Conservation (phyloP, 2,329 filamentous ascomycete species). For the Pseudocercospora eumusae region DNA sequence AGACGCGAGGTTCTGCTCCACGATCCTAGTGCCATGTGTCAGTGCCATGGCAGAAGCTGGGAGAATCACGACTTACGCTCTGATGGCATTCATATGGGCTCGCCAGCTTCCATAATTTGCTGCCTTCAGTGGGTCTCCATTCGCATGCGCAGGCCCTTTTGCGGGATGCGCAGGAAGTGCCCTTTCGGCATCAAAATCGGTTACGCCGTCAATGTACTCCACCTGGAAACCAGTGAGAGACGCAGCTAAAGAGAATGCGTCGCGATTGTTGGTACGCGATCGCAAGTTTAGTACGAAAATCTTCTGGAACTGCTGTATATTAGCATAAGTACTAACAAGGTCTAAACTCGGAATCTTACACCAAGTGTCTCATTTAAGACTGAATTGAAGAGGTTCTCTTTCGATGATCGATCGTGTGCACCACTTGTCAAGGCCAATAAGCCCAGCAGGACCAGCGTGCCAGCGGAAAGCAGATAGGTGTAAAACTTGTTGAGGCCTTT, state of each 20-base stretch:
- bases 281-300: slow-evolving; percentile 56
- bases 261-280: slow-evolving; percentile 52
- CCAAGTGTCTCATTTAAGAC: slow-evolving; percentile 22
- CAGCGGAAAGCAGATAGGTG: neutral
- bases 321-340: neutral
- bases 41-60: too few species aligned
- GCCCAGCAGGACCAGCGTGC: neutral
- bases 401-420: neutral
- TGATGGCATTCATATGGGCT: slow-evolving; percentile 23
- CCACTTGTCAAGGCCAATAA: neutral
- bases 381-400: neutral
- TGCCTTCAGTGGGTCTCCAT: slow-evolving; percentile 3
- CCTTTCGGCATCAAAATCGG: slow-evolving; percentile 27
- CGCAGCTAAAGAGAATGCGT: slow-evolving; percentile 51
- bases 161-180: slow-evolving; percentile 17
- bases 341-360: slow-evolving; percentile 11
- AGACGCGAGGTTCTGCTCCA: slow-evolving; percentile 38
- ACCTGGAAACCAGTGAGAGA: slow-evolving; percentile 49
- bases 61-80: slow-evolving; percentile 28
- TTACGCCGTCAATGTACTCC: slow-evolving; percentile 47
- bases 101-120: slow-evolving; percentile 20
- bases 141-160: slow-evolving; percentile 37
- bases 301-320: slow-evolving; percentile 46
- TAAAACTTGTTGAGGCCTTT: neutral
- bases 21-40: too few species aligned